Base-by-base conservation (phyloP, 768 basidiomycete genomes). In the Lyophyllum shimeji region DNA sequence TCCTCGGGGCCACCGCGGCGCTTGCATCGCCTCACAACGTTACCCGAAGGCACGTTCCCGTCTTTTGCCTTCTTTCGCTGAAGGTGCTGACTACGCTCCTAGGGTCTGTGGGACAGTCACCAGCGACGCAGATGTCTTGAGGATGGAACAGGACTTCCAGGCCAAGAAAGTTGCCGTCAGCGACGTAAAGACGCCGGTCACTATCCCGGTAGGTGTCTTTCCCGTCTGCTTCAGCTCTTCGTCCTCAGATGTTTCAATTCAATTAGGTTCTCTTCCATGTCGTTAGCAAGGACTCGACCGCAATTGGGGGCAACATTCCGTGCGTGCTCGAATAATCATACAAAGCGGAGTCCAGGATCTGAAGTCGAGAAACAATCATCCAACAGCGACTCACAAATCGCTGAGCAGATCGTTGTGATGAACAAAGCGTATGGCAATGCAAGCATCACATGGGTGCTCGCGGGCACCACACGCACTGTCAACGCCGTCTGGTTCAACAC, bases 401-500 rank as follows among this genome's bases (percentile, higher is more conserved):
- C 56, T 15, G 51, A 55, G 27, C 74, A 79, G 57, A 76, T 83
- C 50, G 20, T 51, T 17, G 69, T 71, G 34, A 71, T 79, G 66
- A 81, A 83, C 59, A 56, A 54, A 6, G 79, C 71, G 39, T 83
- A 78, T 60, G 56, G 68, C 6, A 40, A 50, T 21, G 56, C 69
- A n/a, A 74, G 76, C 15, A 68, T 79, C 51, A 66, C 68, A 44
- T 82, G 74, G 69, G 63, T 52, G 1, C 76, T 81, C 42, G 75
- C 69, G 11, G 63, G 66, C 43, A 80, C 76, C 17, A 70, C 67
- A 46, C 76, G 73, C 46, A 82, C 76, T 3, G 59, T 69, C 55
- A 82, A 79, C 60, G 45, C 72, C 20, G 63, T 71, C 55, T 84
- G 80, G 82, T 83, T 80, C 71, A 72, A 71, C 60, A 68, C 69